Percentiles rank a stretch among this genome's conserved stretches.
These are phyloP conservation scores for Syzygium jambos DNA, from an alignment of 345 rosid species.

Conservation along the genomic window DNA sequence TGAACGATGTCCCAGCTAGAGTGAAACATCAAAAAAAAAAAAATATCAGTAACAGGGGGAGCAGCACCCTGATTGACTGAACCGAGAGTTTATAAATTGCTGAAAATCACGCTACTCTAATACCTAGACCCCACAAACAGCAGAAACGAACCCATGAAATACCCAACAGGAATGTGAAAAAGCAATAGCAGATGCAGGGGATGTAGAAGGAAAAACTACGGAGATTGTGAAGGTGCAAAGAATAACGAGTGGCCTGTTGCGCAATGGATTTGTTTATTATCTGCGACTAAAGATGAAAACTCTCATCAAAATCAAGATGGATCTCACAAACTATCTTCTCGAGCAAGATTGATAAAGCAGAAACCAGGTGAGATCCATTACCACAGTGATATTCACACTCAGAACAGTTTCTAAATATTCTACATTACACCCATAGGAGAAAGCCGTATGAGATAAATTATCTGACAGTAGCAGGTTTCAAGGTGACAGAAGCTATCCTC, in stretches of 20 bases:
- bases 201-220: background rate
- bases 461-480: background rate
- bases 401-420: background rate
- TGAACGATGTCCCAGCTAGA: background rate
- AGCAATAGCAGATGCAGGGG: background rate
- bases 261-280: background rate
- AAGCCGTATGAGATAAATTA: background rate
- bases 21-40: background rate
- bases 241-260: background rate
- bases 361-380: background rate
- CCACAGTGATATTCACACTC: background rate
- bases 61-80: background rate
- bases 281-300: background rate
- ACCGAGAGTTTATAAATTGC: background rate
- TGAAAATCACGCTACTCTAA: background rate
- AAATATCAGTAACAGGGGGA: background rate
- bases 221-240: background rate
- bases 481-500: background rate
- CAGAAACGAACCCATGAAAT: background rate
- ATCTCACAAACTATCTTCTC: background rate
- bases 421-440: background rate
- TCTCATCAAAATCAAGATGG: background rate
- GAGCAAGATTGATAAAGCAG: background rate
- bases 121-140: background rate
- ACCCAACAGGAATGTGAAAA: background rate